Base-by-base conservation (phyloP, 1,139 yeast genomes). In the Pichia sp. region DNA sequence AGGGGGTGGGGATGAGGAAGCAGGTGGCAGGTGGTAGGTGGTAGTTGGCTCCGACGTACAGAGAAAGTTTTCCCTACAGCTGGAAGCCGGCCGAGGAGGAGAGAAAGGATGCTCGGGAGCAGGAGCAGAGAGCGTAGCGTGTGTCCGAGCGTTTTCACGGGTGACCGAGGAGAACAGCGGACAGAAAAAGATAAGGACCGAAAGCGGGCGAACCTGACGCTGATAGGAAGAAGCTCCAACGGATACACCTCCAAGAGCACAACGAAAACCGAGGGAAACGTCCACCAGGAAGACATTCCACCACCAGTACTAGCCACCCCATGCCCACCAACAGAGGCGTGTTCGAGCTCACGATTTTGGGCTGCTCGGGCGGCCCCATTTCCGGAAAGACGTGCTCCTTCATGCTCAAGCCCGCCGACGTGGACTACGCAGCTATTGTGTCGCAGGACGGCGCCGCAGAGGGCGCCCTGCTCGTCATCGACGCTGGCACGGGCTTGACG, bases 361-460 rank as follows among this genome's bases (percentile, higher is more conserved):
- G 96, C 5, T 77, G 87, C 15, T 79, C 87, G 4, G 96, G 96
- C 5, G 96, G 96, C 5, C 95, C 95, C 0, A 67, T 82, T 15
- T 92, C 86, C 45, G 81, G 82, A 10, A 72, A 77, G 23, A 85
- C 86, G 3, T 87, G 92, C 59, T 76, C 89, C 5, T 78, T 83
- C 53, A 70, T 90, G 51, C 64, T 90, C 34, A 86, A 87, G 62
- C 85, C 92, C 0, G 64, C 75, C 1, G 57, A 66, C 4, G 58
- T 76, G 1, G 61, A 77, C 0, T 83, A 75, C 61, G 32, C 26
- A 8, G 44, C 48, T 4, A 45, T 53, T 6, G 31, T 57, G 10
- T 15, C 45, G 30, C 13, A 42, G 1, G 23, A 23, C 10, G n/a
- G 29, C 3, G 38, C 32, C 4, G 59, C 66, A 42, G 59, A 60